Conservation (phyloP, 2,329 filamentous ascomycete species). For the Pseudogymnoascus sp. region DNA sequence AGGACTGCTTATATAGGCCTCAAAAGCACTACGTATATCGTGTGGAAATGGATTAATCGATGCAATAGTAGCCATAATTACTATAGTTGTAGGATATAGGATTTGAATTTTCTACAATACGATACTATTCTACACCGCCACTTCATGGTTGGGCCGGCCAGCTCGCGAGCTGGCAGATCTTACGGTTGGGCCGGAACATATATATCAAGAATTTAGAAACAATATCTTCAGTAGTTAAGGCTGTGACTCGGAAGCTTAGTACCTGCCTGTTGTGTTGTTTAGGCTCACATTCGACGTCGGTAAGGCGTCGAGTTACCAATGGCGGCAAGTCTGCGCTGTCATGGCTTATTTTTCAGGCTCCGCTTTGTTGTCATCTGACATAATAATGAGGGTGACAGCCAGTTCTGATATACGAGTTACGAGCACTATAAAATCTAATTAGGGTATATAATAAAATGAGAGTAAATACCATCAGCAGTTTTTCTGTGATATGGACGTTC, state of each 20-base stretch:
- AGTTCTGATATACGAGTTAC: not conserved
- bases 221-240: not conserved
- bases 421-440: not conserved
- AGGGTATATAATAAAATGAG: not conserved
- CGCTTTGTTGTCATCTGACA: not conserved
- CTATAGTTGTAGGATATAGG: too few relatives aligned
- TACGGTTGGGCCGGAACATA: not conserved
- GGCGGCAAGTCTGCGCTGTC: not conserved
- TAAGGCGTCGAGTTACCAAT: not conserved
- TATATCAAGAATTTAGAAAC: not conserved
- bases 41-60: too few relatives aligned
- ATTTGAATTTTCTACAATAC: too few relatives aligned
- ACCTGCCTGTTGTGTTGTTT: not conserved
- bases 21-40: too few relatives aligned
- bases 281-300: not conserved
- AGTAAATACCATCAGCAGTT: not conserved
- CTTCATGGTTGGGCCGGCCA: too few relatives aligned
- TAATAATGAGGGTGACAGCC: not conserved
- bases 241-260: not conserved
- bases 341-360: not conserved
- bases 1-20: too few relatives aligned
- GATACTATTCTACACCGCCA: too few relatives aligned
- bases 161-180: not conserved
- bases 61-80: conserved; percentile 9
- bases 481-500: not conserved